A percentile compares a stretch with the other conserved stretches of the same genome.
phyloP scores from a whole-genome alignment of 1,284 basidiomycete genomes.

The Rhodotorula sp. region DNA sequence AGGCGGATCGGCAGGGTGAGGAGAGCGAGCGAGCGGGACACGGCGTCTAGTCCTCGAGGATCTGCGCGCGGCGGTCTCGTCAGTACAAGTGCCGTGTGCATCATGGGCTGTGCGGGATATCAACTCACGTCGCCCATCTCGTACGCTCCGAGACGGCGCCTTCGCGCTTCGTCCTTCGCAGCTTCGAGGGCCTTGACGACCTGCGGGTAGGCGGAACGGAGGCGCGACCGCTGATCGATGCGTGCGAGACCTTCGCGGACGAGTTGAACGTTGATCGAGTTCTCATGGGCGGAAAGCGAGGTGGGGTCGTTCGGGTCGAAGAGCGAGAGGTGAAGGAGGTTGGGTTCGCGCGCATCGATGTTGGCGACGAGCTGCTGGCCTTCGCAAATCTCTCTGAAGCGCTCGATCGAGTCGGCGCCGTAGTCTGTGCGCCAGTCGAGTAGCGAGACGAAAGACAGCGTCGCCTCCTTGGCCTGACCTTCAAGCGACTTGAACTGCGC shows the following conservation, averaged over 20 bases:
- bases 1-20: constrained; percentile 13
- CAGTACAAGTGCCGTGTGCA: too few relatives aligned
- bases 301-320: constrained; percentile 39
- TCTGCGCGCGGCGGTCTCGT: not conserved
- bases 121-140: constrained; percentile 35
- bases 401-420: constrained; percentile 73
- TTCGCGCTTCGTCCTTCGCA: constrained; percentile 40
- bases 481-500: constrained; percentile 44
- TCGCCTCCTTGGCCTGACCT: constrained; percentile 46
- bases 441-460: constrained; percentile 45
- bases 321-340: constrained; percentile 40
- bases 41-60: constrained; percentile 19
- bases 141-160: constrained; percentile 31
- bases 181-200: constrained; percentile 40
- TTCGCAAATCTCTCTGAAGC: constrained; percentile 79
- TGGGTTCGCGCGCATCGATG: constrained; percentile 71
- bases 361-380: constrained; percentile 87
- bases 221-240: constrained; percentile 38
- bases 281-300: constrained; percentile 27
- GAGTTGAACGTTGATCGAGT: constrained; percentile 41
- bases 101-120: too few relatives aligned
- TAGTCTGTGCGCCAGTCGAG: constrained; percentile 55
- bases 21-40: too few relatives aligned
- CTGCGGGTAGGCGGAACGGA: constrained; percentile 40
- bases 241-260: constrained; percentile 42